Conservation (phyloP, 1,139 yeast species). For the Suhomyces choctaworum region DNA sequence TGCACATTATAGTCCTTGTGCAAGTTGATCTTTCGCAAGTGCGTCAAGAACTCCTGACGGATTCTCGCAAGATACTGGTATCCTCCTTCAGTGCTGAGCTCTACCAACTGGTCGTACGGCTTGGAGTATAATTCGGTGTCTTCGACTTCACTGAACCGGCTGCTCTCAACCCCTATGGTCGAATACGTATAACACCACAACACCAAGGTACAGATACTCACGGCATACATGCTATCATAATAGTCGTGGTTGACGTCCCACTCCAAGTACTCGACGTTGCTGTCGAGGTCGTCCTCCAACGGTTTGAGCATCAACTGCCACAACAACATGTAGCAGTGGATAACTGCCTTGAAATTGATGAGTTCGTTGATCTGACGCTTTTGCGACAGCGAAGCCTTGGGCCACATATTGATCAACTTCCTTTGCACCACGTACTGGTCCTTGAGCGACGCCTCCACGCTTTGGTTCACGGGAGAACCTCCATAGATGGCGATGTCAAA, state of each 20-base stretch:
- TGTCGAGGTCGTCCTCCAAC: conserved; percentile 22
- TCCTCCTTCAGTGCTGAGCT: conserved; percentile 30
- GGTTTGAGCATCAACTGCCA: conserved; percentile 63
- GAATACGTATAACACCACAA: conserved; percentile 50
- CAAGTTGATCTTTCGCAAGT: conserved; percentile 18
- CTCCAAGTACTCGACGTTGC: conserved; percentile 20
- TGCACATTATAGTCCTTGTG: conserved; percentile 31
- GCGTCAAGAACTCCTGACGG: conserved; percentile 30
- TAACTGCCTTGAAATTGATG: conserved; percentile 45
- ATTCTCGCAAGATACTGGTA: conserved; percentile 36
- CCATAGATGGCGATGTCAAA: conserved; percentile 77
- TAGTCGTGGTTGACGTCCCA: conserved; percentile 37
- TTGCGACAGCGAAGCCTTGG: conserved; percentile 17
- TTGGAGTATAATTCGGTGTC: conserved; percentile 11
- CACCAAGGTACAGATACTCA: conserved; percentile 49
- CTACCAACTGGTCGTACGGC: conserved; percentile 24
- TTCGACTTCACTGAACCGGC: conserved; percentile 25
- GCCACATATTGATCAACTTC: conserved; percentile 54
- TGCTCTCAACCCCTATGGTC: conserved; percentile 42
- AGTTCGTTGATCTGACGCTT: conserved; percentile 28
- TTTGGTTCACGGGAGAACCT: conserved; percentile 83
- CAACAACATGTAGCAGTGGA: conserved; percentile 61
- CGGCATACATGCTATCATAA: conserved; percentile 41
- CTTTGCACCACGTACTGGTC: conserved; percentile 55
- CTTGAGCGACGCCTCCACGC: conserved; percentile 60